Base-by-base conservation (phyloP, 2,329 filamentous ascomycete species). In the Apiospora pterosperma region DNA sequence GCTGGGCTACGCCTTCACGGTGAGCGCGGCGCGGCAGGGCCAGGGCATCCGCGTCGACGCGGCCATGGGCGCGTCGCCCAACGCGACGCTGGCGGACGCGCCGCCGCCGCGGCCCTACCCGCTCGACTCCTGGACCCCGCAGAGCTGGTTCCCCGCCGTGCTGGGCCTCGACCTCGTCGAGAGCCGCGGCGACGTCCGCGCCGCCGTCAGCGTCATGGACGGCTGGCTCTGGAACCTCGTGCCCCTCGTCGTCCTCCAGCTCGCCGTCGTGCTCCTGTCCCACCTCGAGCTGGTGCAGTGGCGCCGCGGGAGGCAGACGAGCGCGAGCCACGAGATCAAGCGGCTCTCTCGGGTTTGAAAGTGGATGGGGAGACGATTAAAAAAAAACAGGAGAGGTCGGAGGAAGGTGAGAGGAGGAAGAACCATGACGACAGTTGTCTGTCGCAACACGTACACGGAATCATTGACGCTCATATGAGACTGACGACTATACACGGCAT, bases 151-250 rank as follows among this genome's bases (percentile, higher is more conserved):
- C 64, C 64, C 69, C 4, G 76, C 76, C 6, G 69, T 80, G 36
- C 68, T 77, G 55, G 64, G 68, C 39, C 70, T 79, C 23, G 68
- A 76, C 44, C 62, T 79, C 5, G 67, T 69, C 23, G 66, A 70
- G 39, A 63, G 64, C 14, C 67, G 70, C 41, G 65, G 63, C 48
- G 70, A 74, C 44, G 71, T 78, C 10, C 59, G 52, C 41, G 66
- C 61, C 14, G 71, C 76, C 61, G 67, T 76, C 48, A 64, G 36
- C 34, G 58, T 77, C 25, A 77, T 78, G 69, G 68, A 66, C 36
- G 77, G 71, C 25, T 78, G 76, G 77, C 72, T 75, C 68, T 79
- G 75, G 69, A 79, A 78, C 69, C 67, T 78, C 62, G 73, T 78
- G 19, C 66, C 72, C 2, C 65, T 78, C 68, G 72, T 73, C 55